phyloP scores from a whole-genome alignment of 352 stramenopile species.

The Halophytophthora polymorphica region DNA sequence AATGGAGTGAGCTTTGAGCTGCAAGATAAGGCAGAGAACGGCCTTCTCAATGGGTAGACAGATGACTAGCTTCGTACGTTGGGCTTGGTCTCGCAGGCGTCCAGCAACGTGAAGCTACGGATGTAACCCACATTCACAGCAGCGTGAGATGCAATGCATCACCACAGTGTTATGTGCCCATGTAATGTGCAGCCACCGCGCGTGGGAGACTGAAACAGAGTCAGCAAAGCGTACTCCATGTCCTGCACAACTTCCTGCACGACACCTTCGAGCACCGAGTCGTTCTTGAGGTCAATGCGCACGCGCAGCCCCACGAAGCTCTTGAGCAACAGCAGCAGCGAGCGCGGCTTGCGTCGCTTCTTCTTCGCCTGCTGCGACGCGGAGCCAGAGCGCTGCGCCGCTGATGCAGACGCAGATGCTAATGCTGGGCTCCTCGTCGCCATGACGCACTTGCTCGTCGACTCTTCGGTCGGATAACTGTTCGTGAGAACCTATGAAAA shows the following conservation, averaged over 20 bases:
- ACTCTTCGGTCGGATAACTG: too few relatives aligned
- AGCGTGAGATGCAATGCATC: not conserved
- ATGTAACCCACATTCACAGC: not conserved
- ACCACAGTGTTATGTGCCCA: too few relatives aligned
- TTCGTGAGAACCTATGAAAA: too few relatives aligned
- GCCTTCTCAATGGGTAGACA: too few relatives aligned
- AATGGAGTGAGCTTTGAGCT: not conserved
- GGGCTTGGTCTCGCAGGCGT: constrained; percentile 72
- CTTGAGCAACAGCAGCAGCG: constrained; percentile 78
- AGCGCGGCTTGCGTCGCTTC: constrained; percentile 42
- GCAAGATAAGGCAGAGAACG: not conserved
- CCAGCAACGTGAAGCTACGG: constrained; percentile 64
- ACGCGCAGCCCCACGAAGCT: constrained; percentile 80
- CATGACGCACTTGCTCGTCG: too few relatives aligned
- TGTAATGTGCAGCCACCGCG: too few relatives aligned
- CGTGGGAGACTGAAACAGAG: too few relatives aligned
- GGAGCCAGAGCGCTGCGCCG: too few relatives aligned
- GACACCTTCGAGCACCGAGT: constrained; percentile 69
- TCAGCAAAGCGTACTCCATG: constrained; percentile 64
- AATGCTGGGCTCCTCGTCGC: too few relatives aligned
- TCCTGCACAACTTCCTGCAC: constrained; percentile 83
- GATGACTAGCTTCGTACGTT: constrained; percentile 53
- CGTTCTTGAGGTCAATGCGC: constrained; percentile 83
- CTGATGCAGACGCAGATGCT: not conserved
- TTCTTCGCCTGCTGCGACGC: not conserved